phyloP scores from a whole-genome alignment of 2,329 filamentous ascomycete species.

The Beauveria sp. region DNA sequence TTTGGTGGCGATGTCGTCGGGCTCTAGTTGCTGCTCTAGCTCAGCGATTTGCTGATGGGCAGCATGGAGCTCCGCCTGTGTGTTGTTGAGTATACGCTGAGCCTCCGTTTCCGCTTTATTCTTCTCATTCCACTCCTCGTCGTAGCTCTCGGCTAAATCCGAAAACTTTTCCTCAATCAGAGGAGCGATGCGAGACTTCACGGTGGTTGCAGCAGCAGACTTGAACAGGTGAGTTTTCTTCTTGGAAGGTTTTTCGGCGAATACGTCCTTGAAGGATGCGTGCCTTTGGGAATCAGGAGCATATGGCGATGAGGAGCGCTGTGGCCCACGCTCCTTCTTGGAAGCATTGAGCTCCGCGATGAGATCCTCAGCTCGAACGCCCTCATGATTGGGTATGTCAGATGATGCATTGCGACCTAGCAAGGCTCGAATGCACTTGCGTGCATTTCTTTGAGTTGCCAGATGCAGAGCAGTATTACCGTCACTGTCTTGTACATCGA shows the following conservation, averaged over 20 bases:
- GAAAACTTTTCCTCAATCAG: slow-evolving; percentile 66
- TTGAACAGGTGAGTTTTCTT: slow-evolving; percentile 39
- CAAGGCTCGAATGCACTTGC: slow-evolving; percentile 79
- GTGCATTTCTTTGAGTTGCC: slow-evolving; percentile 73
- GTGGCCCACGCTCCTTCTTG: slow-evolving; percentile 58
- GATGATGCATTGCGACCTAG: slow-evolving; percentile 74
- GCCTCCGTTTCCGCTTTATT: slow-evolving; percentile 62
- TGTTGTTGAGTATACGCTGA: slow-evolving; percentile 56
- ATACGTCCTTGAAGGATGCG: slow-evolving; percentile 45
- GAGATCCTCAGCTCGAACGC: slow-evolving; percentile 76
- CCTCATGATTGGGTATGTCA: slow-evolving; percentile 73
- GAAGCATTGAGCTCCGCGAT: slow-evolving; percentile 68
- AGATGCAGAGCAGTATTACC: slow-evolving; percentile 80
- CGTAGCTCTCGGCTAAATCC: slow-evolving; percentile 62
- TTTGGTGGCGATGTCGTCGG: slow-evolving; percentile 45
- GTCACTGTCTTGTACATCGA: slow-evolving; percentile 76
- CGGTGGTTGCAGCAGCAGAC: slow-evolving; percentile 59
- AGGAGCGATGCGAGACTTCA: slow-evolving; percentile 61
- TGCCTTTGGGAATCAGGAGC: slow-evolving; percentile 53
- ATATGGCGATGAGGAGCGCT: slow-evolving; percentile 69
- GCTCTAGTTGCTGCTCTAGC: slow-evolving; percentile 47
- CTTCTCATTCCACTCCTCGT: slow-evolving; percentile 68
- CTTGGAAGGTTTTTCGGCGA: slow-evolving; percentile 33
- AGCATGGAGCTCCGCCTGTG: slow-evolving; percentile 57
- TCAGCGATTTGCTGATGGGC: slow-evolving; percentile 53